phyloP scores from a whole-genome alignment of 805 yeast species.

The Teunomyces lycoperdinae region DNA sequence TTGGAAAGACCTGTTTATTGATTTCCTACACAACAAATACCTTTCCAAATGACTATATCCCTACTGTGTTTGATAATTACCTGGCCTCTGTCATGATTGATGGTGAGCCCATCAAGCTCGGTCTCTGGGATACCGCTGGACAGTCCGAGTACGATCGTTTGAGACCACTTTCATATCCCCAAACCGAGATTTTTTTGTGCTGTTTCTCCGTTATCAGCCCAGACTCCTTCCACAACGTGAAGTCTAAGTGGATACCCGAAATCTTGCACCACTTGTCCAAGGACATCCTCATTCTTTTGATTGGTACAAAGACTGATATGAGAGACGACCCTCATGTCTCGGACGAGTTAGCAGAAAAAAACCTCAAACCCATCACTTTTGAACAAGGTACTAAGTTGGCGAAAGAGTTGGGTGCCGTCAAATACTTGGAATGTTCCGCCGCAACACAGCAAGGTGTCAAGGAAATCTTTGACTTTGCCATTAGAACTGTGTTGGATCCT shows the following conservation, averaged over 20 bases:
- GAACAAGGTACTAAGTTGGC: conserved; percentile 68
- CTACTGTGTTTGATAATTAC: conserved; percentile 91
- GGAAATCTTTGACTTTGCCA: conserved; percentile 80
- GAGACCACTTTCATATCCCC: conserved; percentile 88
- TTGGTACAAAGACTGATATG: conserved; percentile 88
- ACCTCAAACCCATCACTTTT: conserved; percentile 57
- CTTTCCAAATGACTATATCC: conserved; percentile 90
- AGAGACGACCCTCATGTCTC: conserved; percentile 78
- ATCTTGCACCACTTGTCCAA: conserved; percentile 78
- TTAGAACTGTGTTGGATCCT: conserved; percentile 61
- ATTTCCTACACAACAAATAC: conserved; percentile 90
- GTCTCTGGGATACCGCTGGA: conserved; percentile 96
- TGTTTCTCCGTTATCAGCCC: conserved; percentile 86
- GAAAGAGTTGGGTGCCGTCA: conserved; percentile 66
- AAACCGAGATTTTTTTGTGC: conserved; percentile 81
- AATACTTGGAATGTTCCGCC: conserved; percentile 86
- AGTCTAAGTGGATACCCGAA: conserved; percentile 77
- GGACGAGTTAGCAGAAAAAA: conserved; percentile 61
- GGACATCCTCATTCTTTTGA: conserved; percentile 63
- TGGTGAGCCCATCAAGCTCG: conserved; percentile 77
- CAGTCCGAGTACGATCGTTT: conserved; percentile 89
- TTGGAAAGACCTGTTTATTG: conserved; percentile 87
- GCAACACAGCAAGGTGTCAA: conserved; percentile 85
- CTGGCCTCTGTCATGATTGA: conserved; percentile 82
- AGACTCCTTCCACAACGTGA: conserved; percentile 74